Conservation (phyloP, 2,329 filamentous ascomycete genomes). For the Aotearoamyces nothofagi region DNA sequence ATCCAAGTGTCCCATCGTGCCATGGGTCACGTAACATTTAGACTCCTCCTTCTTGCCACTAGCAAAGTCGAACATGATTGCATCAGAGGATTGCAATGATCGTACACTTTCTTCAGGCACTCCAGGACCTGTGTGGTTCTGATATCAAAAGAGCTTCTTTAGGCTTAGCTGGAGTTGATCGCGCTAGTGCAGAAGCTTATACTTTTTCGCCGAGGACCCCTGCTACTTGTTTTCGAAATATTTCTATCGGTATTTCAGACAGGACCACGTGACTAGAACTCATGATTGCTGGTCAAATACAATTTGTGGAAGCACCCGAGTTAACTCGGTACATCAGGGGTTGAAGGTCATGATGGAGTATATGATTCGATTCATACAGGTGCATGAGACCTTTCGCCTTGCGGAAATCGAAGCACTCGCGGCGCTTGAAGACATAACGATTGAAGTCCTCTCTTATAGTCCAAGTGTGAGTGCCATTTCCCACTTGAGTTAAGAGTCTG, state of each 20-base stretch:
- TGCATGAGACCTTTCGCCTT: constrained; percentile 78
- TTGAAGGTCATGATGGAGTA: too few species aligned
- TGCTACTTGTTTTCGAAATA: too few species aligned
- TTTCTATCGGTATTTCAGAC: not conserved
- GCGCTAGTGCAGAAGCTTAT: too few species aligned
- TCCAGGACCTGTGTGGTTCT: too few species aligned
- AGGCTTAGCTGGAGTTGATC: too few species aligned
- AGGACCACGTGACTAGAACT: too few species aligned
- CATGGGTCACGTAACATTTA: constrained; percentile 64
- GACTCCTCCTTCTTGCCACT: constrained; percentile 23
- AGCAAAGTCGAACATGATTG: constrained; percentile 26
- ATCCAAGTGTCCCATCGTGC: constrained; percentile 54
- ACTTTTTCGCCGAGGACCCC: too few species aligned
- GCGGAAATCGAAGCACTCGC: constrained; percentile 76
- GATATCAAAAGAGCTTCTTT: too few species aligned
- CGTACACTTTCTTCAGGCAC: too few species aligned
- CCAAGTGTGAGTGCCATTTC: constrained; percentile 43
- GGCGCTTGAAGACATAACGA: constrained; percentile 44
- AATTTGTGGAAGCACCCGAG: too few species aligned
- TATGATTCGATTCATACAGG: constrained; percentile 77
- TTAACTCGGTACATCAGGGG: too few species aligned
- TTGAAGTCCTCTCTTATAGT: constrained; percentile 64
- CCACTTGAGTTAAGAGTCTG: constrained; percentile 5
- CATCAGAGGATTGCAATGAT: not conserved
- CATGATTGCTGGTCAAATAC: too few species aligned